Percentiles rank a stretch among this genome's conserved stretches.
Evolutionary conservation across 352 stramenopile species (phyloP).

Genomic region (Globisporangium nodosum): DNA sequence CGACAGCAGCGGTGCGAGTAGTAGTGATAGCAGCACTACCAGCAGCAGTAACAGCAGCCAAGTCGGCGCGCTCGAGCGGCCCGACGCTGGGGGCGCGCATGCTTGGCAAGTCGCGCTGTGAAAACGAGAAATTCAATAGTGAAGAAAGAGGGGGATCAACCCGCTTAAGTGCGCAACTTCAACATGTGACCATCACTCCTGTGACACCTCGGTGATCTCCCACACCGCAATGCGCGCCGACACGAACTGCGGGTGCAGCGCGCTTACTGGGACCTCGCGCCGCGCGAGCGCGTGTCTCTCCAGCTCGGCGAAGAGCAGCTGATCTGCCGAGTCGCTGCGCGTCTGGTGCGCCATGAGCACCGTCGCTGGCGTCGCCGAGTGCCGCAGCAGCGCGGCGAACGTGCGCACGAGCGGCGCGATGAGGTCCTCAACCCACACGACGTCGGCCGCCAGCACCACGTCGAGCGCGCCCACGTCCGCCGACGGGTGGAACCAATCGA

Average conservation of each 20-base stretch:
- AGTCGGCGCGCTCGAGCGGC: not conserved
- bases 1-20: not conserved
- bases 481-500: constrained; percentile 68
- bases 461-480: constrained; percentile 61
- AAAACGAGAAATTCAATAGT: not conserved
- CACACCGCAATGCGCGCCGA: constrained; percentile 12
- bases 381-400: constrained; percentile 41
- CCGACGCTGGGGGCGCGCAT: not conserved
- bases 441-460: constrained; percentile 83
- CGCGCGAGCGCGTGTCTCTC: constrained; percentile 20
- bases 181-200: not conserved
- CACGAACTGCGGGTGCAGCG: constrained; percentile 16
- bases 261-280: constrained; percentile 2
- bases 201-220: constrained; percentile 8
- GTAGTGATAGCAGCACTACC: not conserved
- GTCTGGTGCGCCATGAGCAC: constrained; percentile 74
- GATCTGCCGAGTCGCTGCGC: constrained; percentile 54
- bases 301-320: constrained; percentile 49
- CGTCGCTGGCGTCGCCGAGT: constrained; percentile 26
- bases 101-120: too few relatives aligned
- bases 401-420: constrained; percentile 80
- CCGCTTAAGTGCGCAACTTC: too few relatives aligned
- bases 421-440: constrained; percentile 89
- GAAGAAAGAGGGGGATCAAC: not conserved
- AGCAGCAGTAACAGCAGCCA: not conserved